phyloP scores from a whole-genome alignment of 1,139 yeast genomes.

The Candida tetrigidarum region DNA sequence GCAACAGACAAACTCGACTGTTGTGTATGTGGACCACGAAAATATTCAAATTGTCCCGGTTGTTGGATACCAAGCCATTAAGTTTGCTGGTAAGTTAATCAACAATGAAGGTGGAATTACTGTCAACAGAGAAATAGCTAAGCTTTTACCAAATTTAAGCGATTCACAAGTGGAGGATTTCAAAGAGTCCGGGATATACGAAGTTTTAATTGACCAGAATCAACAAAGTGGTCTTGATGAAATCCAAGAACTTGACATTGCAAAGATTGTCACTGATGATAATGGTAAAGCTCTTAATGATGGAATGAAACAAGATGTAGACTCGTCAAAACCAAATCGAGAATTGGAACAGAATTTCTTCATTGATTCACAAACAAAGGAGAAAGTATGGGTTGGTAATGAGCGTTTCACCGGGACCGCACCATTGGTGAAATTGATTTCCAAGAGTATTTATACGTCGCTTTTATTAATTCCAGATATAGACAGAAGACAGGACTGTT shows the following conservation, averaged over 20 bases:
- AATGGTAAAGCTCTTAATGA: constrained; percentile 21
- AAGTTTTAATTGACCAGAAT: constrained; percentile 66
- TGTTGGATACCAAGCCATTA: constrained; percentile 65
- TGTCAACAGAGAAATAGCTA: constrained; percentile 58
- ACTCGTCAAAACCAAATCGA: constrained; percentile 48
- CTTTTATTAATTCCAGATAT: constrained; percentile 64
- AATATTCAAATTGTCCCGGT: constrained; percentile 81
- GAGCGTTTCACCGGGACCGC: constrained; percentile 86
- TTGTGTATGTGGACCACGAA: constrained; percentile 81
- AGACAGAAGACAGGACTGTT: constrained; percentile 78
- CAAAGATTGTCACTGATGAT: constrained; percentile 74
- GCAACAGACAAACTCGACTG: constrained; percentile 59
- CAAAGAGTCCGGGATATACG: constrained; percentile 76
- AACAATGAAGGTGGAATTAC: constrained; percentile 60
- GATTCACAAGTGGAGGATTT: constrained; percentile 69
- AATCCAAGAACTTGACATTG: constrained; percentile 80
- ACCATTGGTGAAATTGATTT: constrained; percentile 56
- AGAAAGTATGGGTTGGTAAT: constrained; percentile 68
- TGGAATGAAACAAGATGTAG: constrained; percentile 23
- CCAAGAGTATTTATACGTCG: constrained; percentile 56
- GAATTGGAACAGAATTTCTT: constrained; percentile 72
- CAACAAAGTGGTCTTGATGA: constrained; percentile 59
- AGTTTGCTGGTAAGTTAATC: constrained; percentile 55
- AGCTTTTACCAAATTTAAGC: constrained; percentile 61
- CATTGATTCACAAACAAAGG: constrained; percentile 57